A percentile compares a stretch with the other conserved stretches of the same genome.
These are phyloP conservation scores for Eucalyptus curtisii DNA, from an alignment of 345 rosid genomes.

Conservation along the genomic window DNA sequence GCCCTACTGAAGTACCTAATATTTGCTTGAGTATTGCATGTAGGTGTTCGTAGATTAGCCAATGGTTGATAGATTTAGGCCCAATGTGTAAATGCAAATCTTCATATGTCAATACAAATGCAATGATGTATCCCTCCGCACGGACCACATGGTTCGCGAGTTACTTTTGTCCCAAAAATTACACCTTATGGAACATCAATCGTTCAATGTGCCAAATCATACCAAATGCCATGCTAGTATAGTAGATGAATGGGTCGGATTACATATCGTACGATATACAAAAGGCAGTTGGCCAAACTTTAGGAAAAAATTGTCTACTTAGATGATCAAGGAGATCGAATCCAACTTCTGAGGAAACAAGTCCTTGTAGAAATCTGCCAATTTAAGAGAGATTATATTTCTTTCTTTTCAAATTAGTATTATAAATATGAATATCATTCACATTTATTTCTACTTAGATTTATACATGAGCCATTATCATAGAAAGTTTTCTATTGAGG, in stretches of 20 bases:
- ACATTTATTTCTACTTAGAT: not conserved
- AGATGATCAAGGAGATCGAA: not conserved
- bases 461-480: not conserved
- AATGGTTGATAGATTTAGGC: no score
- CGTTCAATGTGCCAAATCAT: not conserved
- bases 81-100: no score
- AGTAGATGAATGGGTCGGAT: not conserved
- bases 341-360: not conserved
- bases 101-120: not conserved
- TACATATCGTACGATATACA: not conserved
- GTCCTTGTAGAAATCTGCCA: not conserved
- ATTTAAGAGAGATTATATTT: not conserved
- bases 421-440: not conserved
- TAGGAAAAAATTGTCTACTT: not conserved
- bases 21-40: no score
- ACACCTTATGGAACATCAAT: no score
- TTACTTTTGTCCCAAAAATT: no score
- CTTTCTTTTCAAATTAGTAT: not conserved
- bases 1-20: no score
- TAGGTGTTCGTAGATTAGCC: no score
- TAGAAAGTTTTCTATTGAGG: not conserved
- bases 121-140: not conserved
- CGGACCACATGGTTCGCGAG: not conserved
- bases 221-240: not conserved
- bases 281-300: not conserved